Evolutionary conservation across 495 filamentous ascomycete species (phyloP), one percentile per base, ranked within the genome.

Genomic region (Oidiodendron maius): DNA sequence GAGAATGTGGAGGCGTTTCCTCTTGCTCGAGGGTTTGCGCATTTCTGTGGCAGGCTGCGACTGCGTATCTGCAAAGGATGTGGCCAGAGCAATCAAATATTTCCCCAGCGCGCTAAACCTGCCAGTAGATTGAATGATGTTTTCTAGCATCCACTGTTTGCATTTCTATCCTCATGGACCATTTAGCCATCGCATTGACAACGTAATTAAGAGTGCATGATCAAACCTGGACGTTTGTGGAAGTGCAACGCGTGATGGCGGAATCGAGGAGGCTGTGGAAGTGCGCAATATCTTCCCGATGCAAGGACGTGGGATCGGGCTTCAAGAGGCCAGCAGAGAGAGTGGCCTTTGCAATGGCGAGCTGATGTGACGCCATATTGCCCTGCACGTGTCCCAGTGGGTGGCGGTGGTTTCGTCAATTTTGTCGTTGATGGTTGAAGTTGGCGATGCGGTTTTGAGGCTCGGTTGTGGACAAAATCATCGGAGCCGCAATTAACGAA

Each of bases 211-310:
- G 74, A 74, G 64, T 63, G 59, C 77, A 74, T 66, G 70, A 66
- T 87, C 89, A 91, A 89, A 96, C 90, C 90, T 96, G 90, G 75
- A 96, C 84, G 71, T 95, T 94, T 71, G 71, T 62, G 48, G 81
- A 72, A 55, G 87, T 86, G 78, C 89, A 91, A 68, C 83, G 80
- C 65, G 75, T 71, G 58, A 89, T 64, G 47, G 76, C 77, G 61
- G 75, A 68, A 59, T 86, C 80, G 52, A 96, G 74, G 40, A 78
- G 68, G 48, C 67, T 56, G 63, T 90, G 82, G 58, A 93, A 87
- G 30, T 74, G 61, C 48, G 80, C 69, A 71, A 94, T 86, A 45
- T 89, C 83, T 60, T 86, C 76, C 62, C 80, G 76, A 20, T 83
- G 62, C 21, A 89, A 76, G 5, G 86, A 72, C 5, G 71, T 71